Evolutionary conservation across 768 basidiomycete species (phyloP), one percentile per base, ranked within the genome.

Genomic region (Fomitopsis serialis): DNA sequence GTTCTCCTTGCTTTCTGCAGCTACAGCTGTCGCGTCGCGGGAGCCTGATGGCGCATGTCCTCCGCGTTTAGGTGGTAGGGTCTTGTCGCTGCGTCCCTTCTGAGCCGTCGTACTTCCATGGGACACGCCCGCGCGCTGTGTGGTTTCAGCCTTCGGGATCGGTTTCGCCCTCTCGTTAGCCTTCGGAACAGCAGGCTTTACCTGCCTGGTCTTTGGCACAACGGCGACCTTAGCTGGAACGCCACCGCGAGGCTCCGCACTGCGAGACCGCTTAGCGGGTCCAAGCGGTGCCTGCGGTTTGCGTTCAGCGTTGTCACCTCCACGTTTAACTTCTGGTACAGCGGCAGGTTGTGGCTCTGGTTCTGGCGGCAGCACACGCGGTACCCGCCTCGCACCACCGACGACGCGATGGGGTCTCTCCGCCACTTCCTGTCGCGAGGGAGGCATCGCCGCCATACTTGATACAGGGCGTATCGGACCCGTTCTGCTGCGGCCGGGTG

Each of bases 331-430:
- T n/a, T 40, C 15, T 6, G 37, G 5, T 15, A 19, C 13, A 15
- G 37, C 6, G 13, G 37, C 15, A 40, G 19, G 6, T 15, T 5
- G 19, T 11, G 19, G 40, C n/a, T 40, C 29, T 12, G 19, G 40
- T 21, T 40, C 29, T 12, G 58, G 36, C 7, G 55, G 55, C 2
- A 55, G 48, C 22, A 59, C 24, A 1, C 56, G 54, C 13, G 60
- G 42, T 2, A 65, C 62, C 8, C 64, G 57, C 27, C 64, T 21
- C 5, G 64, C 61, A 2, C 64, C 62, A 10, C 63, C 58, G 0
- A 58, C 48, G 35, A 58, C 58, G 17, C 62, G 61, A 21, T 55
- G 51, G 24, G 55, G 54, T 35, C 42, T 44, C 42, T 56, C 57
- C 22, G 29, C 44, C 0, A 42, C 25, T 2, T 55, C 50, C n/a